phyloP scores from a whole-genome alignment of 2,329 filamentous ascomycete species.

The Cordyceps farinosa region DNA sequence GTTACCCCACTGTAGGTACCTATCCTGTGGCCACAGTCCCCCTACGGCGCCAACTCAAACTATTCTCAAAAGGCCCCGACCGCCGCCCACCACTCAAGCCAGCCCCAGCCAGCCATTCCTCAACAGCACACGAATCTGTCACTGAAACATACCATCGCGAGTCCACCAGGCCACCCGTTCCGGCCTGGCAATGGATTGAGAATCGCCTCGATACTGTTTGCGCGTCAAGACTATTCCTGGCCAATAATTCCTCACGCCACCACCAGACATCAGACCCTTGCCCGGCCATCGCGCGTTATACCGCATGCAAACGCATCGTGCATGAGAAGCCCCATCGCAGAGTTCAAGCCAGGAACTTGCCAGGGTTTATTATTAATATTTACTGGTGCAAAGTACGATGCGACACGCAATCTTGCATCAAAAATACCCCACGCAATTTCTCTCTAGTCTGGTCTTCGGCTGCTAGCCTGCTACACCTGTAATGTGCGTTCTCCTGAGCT shows the following conservation, averaged over 20 bases:
- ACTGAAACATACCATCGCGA: conserved; percentile 7
- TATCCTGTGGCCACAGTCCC: background rate
- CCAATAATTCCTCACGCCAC: background rate
- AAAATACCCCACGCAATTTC: conserved; percentile 15
- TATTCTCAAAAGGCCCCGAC: background rate
- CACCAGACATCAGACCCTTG: background rate
- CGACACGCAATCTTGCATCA: conserved; percentile 10
- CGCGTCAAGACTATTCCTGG: background rate
- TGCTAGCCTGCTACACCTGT: background rate
- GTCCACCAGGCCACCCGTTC: background rate
- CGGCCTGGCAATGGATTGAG: background rate
- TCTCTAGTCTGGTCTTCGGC: background rate
- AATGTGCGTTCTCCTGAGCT: conserved; percentile 8
- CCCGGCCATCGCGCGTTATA: background rate
- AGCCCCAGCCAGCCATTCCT: background rate
- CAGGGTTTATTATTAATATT: background rate
- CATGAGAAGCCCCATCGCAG: conserved; percentile 1
- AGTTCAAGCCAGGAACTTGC: background rate
- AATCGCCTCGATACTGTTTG: background rate
- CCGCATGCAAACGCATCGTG: conserved; percentile 7
- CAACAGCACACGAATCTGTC: background rate
- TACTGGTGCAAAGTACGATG: background rate
- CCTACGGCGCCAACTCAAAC: background rate
- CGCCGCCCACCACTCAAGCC: background rate
- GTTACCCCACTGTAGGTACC: too few relatives aligned